These are phyloP conservation scores for Scleroderma bovista DNA, from an alignment of 768 basidiomycete genomes.

Conservation along the genomic window DNA sequence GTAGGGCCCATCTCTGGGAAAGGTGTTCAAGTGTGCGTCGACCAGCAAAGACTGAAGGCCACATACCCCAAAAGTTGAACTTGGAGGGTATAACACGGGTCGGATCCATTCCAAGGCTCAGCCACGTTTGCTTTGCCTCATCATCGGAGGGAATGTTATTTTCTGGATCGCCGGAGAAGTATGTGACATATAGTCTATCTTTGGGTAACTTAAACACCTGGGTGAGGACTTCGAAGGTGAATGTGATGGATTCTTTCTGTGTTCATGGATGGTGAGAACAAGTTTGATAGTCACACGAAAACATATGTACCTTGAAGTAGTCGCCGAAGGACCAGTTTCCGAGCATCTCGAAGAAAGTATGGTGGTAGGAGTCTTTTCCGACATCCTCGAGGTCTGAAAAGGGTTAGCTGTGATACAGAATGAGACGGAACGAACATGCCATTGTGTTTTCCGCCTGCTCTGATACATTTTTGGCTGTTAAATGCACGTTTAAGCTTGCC, in stretches of 20 bases:
- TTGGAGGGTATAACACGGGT: slow-evolving; percentile 91
- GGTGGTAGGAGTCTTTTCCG: slow-evolving; percentile 96
- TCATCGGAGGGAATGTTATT: slow-evolving; percentile 81
- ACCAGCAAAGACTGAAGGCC: slow-evolving; percentile 15
- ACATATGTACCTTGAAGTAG: slow-evolving; percentile 83
- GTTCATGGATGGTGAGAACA: slow-evolving; percentile 3
- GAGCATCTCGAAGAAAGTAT: slow-evolving; percentile 99
- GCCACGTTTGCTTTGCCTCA: slow-evolving; percentile 85
- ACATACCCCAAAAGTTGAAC: slow-evolving; percentile 96
- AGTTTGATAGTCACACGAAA: neutral
- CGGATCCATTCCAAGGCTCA: slow-evolving; percentile 81
- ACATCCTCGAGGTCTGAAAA: slow-evolving; percentile 91
- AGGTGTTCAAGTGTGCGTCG: slow-evolving; percentile 3
- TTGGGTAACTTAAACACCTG: slow-evolving; percentile 81
- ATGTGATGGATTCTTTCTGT: slow-evolving; percentile 87
- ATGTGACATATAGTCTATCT: slow-evolving; percentile 93
- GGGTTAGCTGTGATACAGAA: slow-evolving; percentile 2
- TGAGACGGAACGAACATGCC: slow-evolving; percentile 42
- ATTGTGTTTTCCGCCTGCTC: slow-evolving; percentile 98
- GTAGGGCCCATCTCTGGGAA: slow-evolving; percentile 92
- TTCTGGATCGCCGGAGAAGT: slow-evolving; percentile 92
- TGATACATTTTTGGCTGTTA: slow-evolving; percentile 97
- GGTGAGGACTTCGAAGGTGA: slow-evolving; percentile 94
- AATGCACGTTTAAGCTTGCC: slow-evolving; percentile 88
- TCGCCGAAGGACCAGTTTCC: slow-evolving; percentile 99